These are phyloP conservation scores for Scutellaria galericulata DNA, from an alignment of 257 asterid genomes.

Conservation along the genomic window DNA sequence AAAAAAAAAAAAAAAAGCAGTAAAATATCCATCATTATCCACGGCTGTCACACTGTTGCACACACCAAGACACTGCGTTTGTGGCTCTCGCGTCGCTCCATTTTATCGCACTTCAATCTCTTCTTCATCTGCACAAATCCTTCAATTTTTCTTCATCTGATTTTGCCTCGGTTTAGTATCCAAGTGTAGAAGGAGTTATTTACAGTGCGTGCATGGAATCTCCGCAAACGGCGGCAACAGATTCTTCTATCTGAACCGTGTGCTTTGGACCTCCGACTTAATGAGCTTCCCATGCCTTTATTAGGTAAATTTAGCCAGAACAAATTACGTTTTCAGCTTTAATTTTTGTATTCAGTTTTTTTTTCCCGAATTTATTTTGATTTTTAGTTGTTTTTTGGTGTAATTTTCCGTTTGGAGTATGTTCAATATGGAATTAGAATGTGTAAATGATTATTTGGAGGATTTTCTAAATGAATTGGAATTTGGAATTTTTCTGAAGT, in stretches of 20 bases:
- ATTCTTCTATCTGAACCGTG: constrained; percentile 34
- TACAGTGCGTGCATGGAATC: constrained; percentile 39
- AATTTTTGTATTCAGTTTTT: neutral
- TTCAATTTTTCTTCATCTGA: neutral
- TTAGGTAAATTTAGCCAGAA: constrained; percentile 51
- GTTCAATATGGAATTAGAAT: neutral
- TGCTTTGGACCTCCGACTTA: constrained; percentile 55
- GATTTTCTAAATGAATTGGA: neutral
- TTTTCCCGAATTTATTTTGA: neutral
- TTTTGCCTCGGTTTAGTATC: neutral
- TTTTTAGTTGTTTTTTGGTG: neutral
- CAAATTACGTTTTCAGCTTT: constrained; percentile 2
- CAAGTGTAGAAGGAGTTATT: constrained; percentile 7
- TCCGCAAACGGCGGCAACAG: constrained; percentile 29
- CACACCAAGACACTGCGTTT: constrained; percentile 27
- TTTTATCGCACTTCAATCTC: constrained; percentile 24
- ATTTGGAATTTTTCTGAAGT: constrained; percentile 21
- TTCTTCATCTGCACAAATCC: constrained; percentile 25
- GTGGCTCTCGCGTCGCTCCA: constrained; percentile 41
- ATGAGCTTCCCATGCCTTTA: constrained; percentile 98
- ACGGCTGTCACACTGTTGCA: constrained; percentile 5
- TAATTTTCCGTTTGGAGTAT: neutral
- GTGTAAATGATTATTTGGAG: neutral
- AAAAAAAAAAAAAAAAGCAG: neutral
- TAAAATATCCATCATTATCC: constrained; percentile 39